These are phyloP conservation scores for Lunularia cruciata DNA, from an alignment of 225 moss, liverwort and hornwort genomes.

Conservation along the genomic window DNA sequence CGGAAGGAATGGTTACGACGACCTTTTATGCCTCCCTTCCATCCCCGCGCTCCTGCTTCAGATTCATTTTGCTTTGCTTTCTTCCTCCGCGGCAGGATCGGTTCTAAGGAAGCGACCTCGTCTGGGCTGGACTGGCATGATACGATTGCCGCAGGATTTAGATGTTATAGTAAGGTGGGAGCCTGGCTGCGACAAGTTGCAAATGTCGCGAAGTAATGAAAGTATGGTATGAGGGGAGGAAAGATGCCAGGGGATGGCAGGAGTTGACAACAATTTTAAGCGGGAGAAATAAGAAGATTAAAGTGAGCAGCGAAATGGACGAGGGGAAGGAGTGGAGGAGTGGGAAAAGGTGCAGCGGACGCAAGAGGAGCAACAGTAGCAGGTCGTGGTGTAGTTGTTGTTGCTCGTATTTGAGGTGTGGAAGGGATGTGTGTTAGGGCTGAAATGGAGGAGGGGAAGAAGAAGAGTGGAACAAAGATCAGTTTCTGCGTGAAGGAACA, in stretches of 20 bases:
- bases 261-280: constrained; percentile 12
- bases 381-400: background rate
- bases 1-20: too few relatives aligned
- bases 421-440: background rate
- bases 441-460: background rate
- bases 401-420: too few relatives aligned
- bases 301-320: constrained; percentile 3
- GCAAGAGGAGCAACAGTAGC: background rate
- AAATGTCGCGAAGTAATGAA: background rate
- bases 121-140: too few relatives aligned
- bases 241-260: background rate
- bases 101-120: too few relatives aligned
- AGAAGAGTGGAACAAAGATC: constrained; percentile 1
- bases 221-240: background rate
- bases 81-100: too few relatives aligned
- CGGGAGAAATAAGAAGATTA: constrained; percentile 11
- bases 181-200: background rate
- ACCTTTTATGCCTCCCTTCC: too few relatives aligned
- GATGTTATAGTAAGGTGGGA: too few relatives aligned
- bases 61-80: too few relatives aligned
- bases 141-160: too few relatives aligned
- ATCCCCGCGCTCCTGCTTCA: too few relatives aligned
- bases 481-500: background rate
- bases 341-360: background rate
- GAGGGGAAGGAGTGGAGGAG: constrained; percentile 5